Percentiles rank a stretch among this genome's conserved stretches.
Conservation (phyloP, 306 rosid species). For the Malus orientalis region DNA sequence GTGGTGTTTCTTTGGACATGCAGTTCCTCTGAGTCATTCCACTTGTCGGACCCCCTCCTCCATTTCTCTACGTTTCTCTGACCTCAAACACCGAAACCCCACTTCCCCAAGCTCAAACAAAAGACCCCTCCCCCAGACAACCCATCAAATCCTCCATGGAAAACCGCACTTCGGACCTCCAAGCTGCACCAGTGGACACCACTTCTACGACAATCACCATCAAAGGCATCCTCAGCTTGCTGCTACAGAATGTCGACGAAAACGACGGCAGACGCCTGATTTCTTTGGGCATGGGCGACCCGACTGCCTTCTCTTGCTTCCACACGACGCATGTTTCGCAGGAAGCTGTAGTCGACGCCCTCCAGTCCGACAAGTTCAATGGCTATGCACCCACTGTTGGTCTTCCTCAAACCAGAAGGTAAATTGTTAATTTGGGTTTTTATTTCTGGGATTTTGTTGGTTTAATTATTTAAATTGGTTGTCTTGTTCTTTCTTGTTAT, state of each 20-base stretch:
- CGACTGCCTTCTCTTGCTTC: conserved; percentile 61
- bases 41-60: neutral
- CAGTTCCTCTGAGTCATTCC: neutral
- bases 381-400: conserved; percentile 92
- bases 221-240: conserved; percentile 66
- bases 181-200: conserved; percentile 19
- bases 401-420: conserved; percentile 71
- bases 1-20: conserved; percentile 6
- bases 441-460: neutral
- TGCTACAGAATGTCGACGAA: conserved; percentile 42
- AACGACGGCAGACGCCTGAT: conserved; percentile 32
- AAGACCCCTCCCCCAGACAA: neutral
- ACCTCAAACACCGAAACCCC: neutral
- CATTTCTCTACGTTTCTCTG: neutral
- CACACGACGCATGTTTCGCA: conserved; percentile 41
- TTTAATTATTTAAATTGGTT: neutral
- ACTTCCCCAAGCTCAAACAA: neutral
- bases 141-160: conserved; percentile 28
- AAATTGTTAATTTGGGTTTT: neutral
- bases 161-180: conserved; percentile 29
- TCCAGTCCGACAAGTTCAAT: conserved; percentile 58
- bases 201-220: conserved; percentile 63
- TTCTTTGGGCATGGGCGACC: conserved; percentile 89
- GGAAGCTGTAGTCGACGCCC: conserved; percentile 50
- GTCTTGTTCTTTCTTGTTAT: neutral